phyloP scores from a whole-genome alignment of 805 yeast genomes.

The Zygotorulaspora chibaensis region DNA sequence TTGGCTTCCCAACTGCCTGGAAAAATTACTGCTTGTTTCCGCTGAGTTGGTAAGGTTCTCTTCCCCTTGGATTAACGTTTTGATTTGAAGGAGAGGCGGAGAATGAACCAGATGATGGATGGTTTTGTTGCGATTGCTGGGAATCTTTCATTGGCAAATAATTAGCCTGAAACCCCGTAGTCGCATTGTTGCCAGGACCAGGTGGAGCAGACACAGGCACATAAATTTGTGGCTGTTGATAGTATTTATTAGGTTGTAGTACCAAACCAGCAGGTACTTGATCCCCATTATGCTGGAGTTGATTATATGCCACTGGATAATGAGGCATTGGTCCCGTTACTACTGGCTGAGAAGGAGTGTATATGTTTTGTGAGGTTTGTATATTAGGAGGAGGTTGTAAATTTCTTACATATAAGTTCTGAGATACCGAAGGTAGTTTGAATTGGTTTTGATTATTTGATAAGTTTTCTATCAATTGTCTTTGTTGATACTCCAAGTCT shows the following conservation, averaged over 20 bases:
- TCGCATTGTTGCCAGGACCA: conserved; percentile 1
- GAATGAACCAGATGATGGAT: conserved; percentile 7
- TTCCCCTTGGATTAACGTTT: neutral
- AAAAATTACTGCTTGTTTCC: neutral
- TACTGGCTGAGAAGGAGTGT: conserved; percentile 11
- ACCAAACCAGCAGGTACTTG: conserved; percentile 14
- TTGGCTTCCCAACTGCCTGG: neutral
- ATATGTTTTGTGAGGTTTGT: conserved; percentile 11
- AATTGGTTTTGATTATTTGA: conserved; percentile 8
- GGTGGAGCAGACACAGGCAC: conserved; percentile 11
- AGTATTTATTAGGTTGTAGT: conserved; percentile 13
- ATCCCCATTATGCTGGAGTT: conserved; percentile 12
- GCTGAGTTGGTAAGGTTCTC: conserved; percentile 3
- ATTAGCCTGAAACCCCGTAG: conserved; percentile 3
- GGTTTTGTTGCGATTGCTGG: conserved; percentile 5
- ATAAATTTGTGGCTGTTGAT: conserved; percentile 13
- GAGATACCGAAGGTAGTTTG: conserved; percentile 13
- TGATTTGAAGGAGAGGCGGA: conserved; percentile 4
- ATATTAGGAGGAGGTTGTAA: conserved; percentile 10
- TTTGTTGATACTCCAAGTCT: conserved; percentile 25
- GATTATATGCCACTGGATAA: conserved; percentile 9
- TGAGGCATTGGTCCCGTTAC: conserved; percentile 8
- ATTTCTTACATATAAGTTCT: conserved; percentile 10
- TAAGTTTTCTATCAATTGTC: conserved; percentile 23
- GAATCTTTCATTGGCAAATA: conserved; percentile 6